These are phyloP conservation scores for Paulownia fortunei DNA, from an alignment of 257 asterid species.

Conservation along the genomic window DNA sequence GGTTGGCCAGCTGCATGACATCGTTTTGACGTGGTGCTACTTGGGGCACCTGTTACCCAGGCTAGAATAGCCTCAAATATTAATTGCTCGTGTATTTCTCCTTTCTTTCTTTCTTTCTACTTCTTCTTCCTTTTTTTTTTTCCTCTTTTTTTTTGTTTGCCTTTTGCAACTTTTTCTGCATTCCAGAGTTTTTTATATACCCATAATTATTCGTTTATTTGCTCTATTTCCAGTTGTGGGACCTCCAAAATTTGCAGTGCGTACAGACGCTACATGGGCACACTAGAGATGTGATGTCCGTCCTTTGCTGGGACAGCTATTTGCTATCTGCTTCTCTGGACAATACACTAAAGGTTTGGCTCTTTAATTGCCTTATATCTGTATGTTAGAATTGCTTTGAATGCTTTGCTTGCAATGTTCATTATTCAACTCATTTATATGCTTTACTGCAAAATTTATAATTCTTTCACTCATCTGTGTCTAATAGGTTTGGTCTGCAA, in stretches of 20 bases:
- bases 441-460: background rate
- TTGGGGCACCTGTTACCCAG: background rate
- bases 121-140: background rate
- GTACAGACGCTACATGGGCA: slow-evolving; percentile 59
- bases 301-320: slow-evolving; percentile 60
- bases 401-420: background rate
- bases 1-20: too few species aligned
- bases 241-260: slow-evolving; percentile 57
- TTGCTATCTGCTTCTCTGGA: slow-evolving; percentile 71
- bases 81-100: too few species aligned
- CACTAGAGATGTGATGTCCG: slow-evolving; percentile 47
- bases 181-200: background rate
- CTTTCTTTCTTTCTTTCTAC: background rate
- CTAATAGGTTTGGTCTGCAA: slow-evolving; percentile 45
- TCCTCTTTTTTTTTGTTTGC: background rate
- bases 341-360: slow-evolving; percentile 56
- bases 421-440: background rate
- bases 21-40: background rate
- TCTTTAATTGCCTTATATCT: background rate
- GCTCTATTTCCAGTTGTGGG: slow-evolving; percentile 58
- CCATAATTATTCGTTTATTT: background rate
- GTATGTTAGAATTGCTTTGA: background rate
- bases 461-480: background rate
- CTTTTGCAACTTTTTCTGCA: background rate
- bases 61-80: background rate